A percentile compares a stretch with the other conserved stretches of the same genome.
Conservation (phyloP, 2,329 filamentous ascomycete species). For the Truncatella angustata region DNA sequence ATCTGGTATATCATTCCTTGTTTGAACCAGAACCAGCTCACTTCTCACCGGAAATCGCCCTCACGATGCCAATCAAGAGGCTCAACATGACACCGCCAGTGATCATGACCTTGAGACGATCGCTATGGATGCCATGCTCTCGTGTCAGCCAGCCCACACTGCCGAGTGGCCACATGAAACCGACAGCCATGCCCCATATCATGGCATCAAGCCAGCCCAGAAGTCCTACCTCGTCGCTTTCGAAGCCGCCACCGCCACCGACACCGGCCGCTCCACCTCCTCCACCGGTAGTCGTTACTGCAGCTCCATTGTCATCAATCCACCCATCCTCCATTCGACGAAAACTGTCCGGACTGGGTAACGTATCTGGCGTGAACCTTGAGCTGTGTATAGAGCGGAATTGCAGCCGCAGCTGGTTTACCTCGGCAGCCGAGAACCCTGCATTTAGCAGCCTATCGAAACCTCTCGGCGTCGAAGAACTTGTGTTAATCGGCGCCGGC, state of each 20-base stretch:
- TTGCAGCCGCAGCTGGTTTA: constrained; percentile 81
- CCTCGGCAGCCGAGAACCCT: constrained; percentile 80
- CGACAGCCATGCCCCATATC: constrained; percentile 83
- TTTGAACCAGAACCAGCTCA: background rate
- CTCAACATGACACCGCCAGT: constrained; percentile 75
- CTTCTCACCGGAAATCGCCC: constrained; percentile 31
- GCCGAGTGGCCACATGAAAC: constrained; percentile 92
- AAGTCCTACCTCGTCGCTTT: constrained; percentile 46
- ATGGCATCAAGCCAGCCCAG: constrained; percentile 74
- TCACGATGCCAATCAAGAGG: constrained; percentile 33
- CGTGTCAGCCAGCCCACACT: constrained; percentile 81
- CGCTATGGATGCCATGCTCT: constrained; percentile 84
- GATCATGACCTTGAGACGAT: constrained; percentile 82
- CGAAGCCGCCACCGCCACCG: constrained; percentile 41
- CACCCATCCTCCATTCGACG: constrained; percentile 82
- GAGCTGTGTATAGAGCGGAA: constrained; percentile 83
- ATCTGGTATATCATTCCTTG: background rate
- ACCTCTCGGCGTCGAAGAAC: constrained; percentile 61
- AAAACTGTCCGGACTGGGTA: constrained; percentile 76
- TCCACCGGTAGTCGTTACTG: constrained; percentile 21
- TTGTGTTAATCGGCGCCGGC: constrained; percentile 16
- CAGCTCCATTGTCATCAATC: constrained; percentile 68
- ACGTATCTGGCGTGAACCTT: constrained; percentile 81
- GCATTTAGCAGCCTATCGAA: constrained; percentile 83
- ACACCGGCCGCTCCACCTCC: constrained; percentile 31